phyloP scores from a whole-genome alignment of 129 eudicot genomes.

The Dittrichia graveolens region DNA sequence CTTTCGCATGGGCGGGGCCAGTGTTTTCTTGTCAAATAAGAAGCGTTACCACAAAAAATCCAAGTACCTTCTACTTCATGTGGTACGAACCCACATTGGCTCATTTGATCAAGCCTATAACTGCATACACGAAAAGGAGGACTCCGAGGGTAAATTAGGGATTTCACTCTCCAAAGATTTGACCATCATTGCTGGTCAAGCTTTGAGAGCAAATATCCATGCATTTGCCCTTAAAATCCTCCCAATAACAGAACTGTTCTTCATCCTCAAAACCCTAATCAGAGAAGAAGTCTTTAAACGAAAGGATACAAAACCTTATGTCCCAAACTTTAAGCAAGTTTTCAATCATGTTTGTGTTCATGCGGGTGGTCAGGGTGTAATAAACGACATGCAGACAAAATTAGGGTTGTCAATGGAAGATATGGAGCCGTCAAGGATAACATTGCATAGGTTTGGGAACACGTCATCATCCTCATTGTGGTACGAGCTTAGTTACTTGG shows the following conservation, averaged over 20 bases:
- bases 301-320: constrained; percentile 63
- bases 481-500: constrained; percentile 68
- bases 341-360: constrained; percentile 80
- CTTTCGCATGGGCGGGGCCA: constrained; percentile 77
- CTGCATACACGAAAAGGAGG: constrained; percentile 72
- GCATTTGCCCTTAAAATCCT: constrained; percentile 63
- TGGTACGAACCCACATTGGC: constrained; percentile 72
- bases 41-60: constrained; percentile 43
- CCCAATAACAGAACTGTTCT: constrained; percentile 64
- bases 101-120: constrained; percentile 59
- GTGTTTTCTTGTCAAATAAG: constrained; percentile 55
- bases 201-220: constrained; percentile 62
- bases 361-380: constrained; percentile 79
- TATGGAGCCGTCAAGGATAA: constrained; percentile 77
- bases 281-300: constrained; percentile 58
- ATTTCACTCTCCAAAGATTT: constrained; percentile 68
- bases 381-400: constrained; percentile 71
- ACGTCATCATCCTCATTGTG: constrained; percentile 81
- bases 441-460: constrained; percentile 70
- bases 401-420: constrained; percentile 65
- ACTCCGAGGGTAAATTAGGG: constrained; percentile 62
- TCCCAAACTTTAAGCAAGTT: constrained; percentile 70
- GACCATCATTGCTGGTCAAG: constrained; percentile 67
- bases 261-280: constrained; percentile 53
- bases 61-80: constrained; percentile 60